Percentiles rank a stretch among this genome's conserved stretches.
Conservation (phyloP, 2,329 filamentous ascomycete species). For the Dactylellina haptotyla region DNA sequence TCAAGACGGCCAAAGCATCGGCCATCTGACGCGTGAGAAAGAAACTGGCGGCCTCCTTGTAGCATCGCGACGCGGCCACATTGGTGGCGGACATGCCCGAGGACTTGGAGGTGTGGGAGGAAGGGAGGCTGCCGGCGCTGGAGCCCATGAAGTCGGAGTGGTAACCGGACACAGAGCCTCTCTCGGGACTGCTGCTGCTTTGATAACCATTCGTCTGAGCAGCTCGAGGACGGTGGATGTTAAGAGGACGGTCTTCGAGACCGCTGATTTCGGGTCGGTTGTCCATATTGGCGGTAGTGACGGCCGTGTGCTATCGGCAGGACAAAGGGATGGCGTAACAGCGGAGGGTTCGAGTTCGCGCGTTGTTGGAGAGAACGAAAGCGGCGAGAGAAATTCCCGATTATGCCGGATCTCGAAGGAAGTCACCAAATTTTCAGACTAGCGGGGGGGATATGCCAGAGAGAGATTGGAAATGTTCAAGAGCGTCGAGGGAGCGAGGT, state of each 20-base stretch:
- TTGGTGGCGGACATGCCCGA: conserved; percentile 45
- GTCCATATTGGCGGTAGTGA: conserved; percentile 36
- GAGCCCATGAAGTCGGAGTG: conserved; percentile 51
- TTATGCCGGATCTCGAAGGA: conserved; percentile 19
- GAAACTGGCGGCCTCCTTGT: conserved; percentile 91
- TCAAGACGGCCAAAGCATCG: conserved; percentile 85
- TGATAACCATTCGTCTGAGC: conserved; percentile 42
- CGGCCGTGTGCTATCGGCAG: conserved; percentile 12
- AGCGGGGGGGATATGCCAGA: too few species aligned
- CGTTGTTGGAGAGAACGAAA: conserved; percentile 35
- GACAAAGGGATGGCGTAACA: conserved; percentile 17
- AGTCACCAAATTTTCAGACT: neutral
- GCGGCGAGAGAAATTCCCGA: conserved; percentile 37
- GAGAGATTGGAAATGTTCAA: too few species aligned
- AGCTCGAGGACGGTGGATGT: conserved; percentile 34
- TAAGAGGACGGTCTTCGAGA: conserved; percentile 49
- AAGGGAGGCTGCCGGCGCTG: conserved; percentile 45
- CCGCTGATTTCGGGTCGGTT: conserved; percentile 38
- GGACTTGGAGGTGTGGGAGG: conserved; percentile 42
- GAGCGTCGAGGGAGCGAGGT: conserved; percentile 14
- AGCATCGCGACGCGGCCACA: conserved; percentile 77
- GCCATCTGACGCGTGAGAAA: conserved; percentile 93
- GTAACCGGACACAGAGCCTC: conserved; percentile 39
- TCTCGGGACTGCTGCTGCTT: conserved; percentile 50
- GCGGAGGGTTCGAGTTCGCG: conserved; percentile 13